These are phyloP conservation scores for Chlamydomonas sp. DNA, from an alignment of 139 green algal genomes.

Conservation along the genomic window DNA sequence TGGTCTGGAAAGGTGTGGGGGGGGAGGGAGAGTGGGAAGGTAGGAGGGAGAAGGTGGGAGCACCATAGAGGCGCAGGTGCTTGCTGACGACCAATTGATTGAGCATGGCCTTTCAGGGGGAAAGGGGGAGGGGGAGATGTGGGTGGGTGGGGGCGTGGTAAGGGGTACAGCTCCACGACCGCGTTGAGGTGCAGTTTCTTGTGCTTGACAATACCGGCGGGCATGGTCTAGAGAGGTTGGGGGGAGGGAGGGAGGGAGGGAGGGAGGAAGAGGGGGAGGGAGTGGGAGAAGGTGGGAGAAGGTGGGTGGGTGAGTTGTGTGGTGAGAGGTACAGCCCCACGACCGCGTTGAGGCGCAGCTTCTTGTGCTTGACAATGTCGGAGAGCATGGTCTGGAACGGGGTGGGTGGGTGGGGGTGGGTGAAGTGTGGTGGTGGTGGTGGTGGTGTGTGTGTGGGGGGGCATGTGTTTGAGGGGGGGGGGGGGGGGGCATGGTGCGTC, in stretches of 20 bases:
- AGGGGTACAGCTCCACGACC: slow-evolving; percentile 84
- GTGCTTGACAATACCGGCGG: slow-evolving; percentile 73
- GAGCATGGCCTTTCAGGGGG: background rate
- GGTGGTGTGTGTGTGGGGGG: too few relatives aligned
- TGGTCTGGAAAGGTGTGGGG: slow-evolving; percentile 18
- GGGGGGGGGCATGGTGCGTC: too few relatives aligned
- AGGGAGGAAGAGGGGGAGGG: too few relatives aligned
- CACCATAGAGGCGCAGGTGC: background rate
- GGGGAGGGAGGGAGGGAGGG: too few relatives aligned
- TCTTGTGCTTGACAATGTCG: slow-evolving; percentile 84
- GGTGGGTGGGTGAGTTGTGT: background rate
- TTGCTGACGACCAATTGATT: background rate
- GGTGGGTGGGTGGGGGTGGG: too few relatives aligned
- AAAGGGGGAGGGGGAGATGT: too few relatives aligned
- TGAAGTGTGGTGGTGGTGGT: too few relatives aligned
- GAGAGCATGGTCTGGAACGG: slow-evolving; percentile 60
- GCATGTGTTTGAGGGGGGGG: too few relatives aligned
- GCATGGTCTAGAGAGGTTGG: slow-evolving; percentile 40
- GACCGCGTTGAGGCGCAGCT: slow-evolving; percentile 70
- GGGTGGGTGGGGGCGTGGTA: too few relatives aligned
- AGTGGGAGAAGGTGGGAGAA: background rate
- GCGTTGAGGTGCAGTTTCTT: slow-evolving; percentile 79
- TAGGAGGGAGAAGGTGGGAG: background rate
- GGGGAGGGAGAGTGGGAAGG: too few relatives aligned
- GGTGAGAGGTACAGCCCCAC: slow-evolving; percentile 76